Evolutionary conservation across 2,329 filamentous ascomycete genomes (phyloP), one percentile per base, ranked within the genome.

Genomic region (Thermomyces lanuginosus): DNA sequence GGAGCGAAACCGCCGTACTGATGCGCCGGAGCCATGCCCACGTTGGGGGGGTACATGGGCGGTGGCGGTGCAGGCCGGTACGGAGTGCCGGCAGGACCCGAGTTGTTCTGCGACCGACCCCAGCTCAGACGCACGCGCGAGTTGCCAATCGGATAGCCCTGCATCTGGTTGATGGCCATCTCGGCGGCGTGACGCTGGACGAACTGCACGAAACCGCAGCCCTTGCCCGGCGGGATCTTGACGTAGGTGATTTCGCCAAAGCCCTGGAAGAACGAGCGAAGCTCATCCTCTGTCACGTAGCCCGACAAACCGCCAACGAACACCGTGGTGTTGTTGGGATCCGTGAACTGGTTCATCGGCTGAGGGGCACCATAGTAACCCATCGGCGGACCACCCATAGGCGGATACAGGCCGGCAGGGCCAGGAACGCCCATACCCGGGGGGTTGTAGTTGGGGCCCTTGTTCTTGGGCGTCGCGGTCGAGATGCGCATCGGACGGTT

Each of bases 141-240:
- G 67, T 98, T 98, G 30, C 89, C 89, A 46, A 98, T 98, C 13
- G 89, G 89, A 54, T 98, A 98, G 35, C 89, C 89, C 61, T 98
- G 89, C 89, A 98, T 98, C 61, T 98, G 89, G 63, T 98, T 98
- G 69, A 98, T 98, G 42, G 89, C 89, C 89, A 98, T 98, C 63
- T 98, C 89, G 8, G 89, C 89, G 28, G 89, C 89, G 48, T 98
- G 89, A 40, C 89, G 83, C 63, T 98, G 89, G 31, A 98, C 89
- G 45, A 98, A 98, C 59, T 98, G 89, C 33, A 98, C 89, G 51
- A 98, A 98, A 32, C 89, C 89, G 49, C 89, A 98, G 42, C 89
- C 89, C 71, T 98, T 98, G 61, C 89, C 89, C 38, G 89, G 86
- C 28, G 89, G 89, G 33, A 98, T 98, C 74, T 98, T 98, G 63